Evolutionary conservation across 176 grass and related monocot genomes (phyloP).

Genomic region (bread wheat (Triticum aestivum)): IWGSC_CS_RefSeq_v2.1 NC_057807.1:281521124-281521623

Average conservation of each 20-base stretch:
- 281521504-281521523: conserved; percentile 67
- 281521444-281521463: conserved; percentile 72
- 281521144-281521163: conserved; percentile 66
- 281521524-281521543: conserved; percentile 65
- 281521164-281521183: conserved; percentile 57
- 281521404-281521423: neutral
- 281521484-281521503: conserved; percentile 92
- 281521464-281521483: conserved; percentile 96
- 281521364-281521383: neutral
- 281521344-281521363: neutral
- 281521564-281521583: conserved; percentile 66
- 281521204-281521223: conserved; percentile 68
- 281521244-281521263: conserved; percentile 61
- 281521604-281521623: conserved; percentile 90
- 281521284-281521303: neutral
- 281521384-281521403: neutral
- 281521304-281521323: neutral
- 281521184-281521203: conserved; percentile 57
- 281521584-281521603: conserved; percentile 87
- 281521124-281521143: conserved; percentile 78
- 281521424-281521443: conserved; percentile 62
- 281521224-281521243: conserved; percentile 69
- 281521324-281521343: neutral
- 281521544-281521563: conserved; percentile 73
- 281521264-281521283: conserved; percentile 47